A percentile compares a stretch with the other conserved stretches of the same genome.
Evolutionary conservation across 2,329 filamentous ascomycete genomes (phyloP).

Genomic region (Stachybotrys chlorohalonatus): DNA sequence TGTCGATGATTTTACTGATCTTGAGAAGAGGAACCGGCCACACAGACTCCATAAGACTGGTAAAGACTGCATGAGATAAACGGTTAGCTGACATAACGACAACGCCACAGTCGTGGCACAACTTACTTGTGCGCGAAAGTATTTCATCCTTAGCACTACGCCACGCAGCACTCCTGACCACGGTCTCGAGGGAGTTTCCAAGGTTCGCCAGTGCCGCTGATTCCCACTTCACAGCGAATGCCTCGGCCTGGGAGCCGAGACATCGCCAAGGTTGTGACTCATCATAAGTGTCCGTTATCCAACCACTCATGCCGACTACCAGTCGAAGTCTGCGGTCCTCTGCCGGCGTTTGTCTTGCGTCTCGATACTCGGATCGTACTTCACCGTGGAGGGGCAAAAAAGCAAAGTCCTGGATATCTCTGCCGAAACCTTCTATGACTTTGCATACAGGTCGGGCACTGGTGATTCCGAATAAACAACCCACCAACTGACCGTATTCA

Average conservation of each 20-base stretch:
- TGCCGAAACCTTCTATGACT: constrained; percentile 81
- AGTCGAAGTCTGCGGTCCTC: constrained; percentile 64
- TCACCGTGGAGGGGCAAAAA: constrained; percentile 64
- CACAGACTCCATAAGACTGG: constrained; percentile 45
- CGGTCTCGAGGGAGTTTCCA: constrained; percentile 65
- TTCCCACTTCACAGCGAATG: constrained; percentile 81
- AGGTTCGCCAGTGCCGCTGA: constrained; percentile 67
- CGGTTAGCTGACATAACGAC: not conserved
- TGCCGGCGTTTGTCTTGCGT: constrained; percentile 41
- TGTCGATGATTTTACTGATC: constrained; percentile 67
- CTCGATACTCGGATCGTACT: constrained; percentile 26
- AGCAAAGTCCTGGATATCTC: constrained; percentile 81
- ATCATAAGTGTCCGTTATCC: constrained; percentile 67
- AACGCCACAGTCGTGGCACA: not conserved
- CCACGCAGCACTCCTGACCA: constrained; percentile 79
- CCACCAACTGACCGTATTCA: constrained; percentile 70
- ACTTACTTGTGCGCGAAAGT: constrained; percentile 35
- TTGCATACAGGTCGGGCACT: constrained; percentile 73
- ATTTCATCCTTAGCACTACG: constrained; percentile 50
- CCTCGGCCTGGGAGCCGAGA: constrained; percentile 63
- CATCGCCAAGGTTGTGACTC: constrained; percentile 64
- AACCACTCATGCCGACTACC: constrained; percentile 77
- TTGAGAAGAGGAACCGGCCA: constrained; percentile 59
- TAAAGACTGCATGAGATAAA: constrained; percentile 31
- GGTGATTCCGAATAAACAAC: constrained; percentile 86